A percentile compares a stretch with the other conserved stretches of the same genome.
Conservation (phyloP, 2,329 filamentous ascomycete genomes). For the Pyrenochaeta sp. region DNA sequence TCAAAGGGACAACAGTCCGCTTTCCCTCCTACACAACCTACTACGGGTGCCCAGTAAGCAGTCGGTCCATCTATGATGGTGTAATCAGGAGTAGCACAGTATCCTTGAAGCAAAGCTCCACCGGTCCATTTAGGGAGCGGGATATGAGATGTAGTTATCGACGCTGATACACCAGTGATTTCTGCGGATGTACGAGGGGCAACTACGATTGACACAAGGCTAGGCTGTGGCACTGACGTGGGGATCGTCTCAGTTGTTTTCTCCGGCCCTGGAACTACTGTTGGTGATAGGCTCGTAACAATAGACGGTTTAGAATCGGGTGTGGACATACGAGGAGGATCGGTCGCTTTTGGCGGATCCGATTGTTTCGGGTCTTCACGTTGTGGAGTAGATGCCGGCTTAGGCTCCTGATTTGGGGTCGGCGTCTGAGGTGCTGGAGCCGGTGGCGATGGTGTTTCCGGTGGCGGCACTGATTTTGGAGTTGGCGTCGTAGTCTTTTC, state of each 20-base stretch:
- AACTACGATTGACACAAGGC: constrained; percentile 14
- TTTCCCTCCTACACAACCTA: constrained; percentile 20
- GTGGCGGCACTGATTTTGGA: no score
- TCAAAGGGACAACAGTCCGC: constrained; percentile 24
- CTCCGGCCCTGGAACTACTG: not conserved
- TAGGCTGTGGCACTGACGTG: constrained; percentile 15
- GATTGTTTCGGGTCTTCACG: constrained; percentile 3
- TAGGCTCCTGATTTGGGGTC: not conserved
- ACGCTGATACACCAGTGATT: constrained; percentile 1
- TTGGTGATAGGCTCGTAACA: constrained; percentile 6
- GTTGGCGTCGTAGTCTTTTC: not conserved
- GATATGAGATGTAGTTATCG: constrained; percentile 9
- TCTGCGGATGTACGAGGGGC: constrained; percentile 6
- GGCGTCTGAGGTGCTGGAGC: not conserved
- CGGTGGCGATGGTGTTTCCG: not conserved
- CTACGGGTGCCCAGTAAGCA: constrained; percentile 22
- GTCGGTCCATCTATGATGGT: constrained; percentile 21
- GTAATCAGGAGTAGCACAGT: constrained; percentile 21
- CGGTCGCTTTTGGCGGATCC: constrained; percentile 3
- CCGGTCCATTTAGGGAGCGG: constrained; percentile 16
- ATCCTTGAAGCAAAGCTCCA: constrained; percentile 19
- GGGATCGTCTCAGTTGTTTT: constrained; percentile 5
- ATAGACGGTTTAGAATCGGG: not conserved
- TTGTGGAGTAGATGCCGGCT: constrained; percentile 1
- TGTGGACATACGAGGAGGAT: constrained; percentile 10